Base-by-base conservation (phyloP, 2,329 filamentous ascomycete species). In the Diplodia sapinea region DNA sequence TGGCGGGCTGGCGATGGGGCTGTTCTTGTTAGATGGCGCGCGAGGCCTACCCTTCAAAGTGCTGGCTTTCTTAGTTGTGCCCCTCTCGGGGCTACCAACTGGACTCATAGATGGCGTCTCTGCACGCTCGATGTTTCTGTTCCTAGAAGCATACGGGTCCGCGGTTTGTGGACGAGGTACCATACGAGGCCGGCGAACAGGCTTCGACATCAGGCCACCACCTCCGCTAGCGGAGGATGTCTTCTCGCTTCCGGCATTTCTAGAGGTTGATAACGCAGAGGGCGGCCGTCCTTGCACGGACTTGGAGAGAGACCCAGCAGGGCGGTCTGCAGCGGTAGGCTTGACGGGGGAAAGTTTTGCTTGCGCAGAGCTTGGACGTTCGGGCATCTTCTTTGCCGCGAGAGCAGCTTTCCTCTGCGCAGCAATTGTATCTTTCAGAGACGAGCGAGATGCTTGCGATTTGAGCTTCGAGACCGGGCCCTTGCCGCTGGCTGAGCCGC, bases 341-440 rank as follows among this genome's bases (percentile, higher is more conserved):
- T 82, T 82, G 8, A 77, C 77, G 26, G 83, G 81, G 50, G 84
- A 80, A 70, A 86, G 83, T 52, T 79, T 79, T 36, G 85, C 84
- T 73, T 86, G 85, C 59, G 86, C 85, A 69, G 86, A 87, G 72
- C 80, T 85, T n/a, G 86, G 85, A 20, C 85, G 82, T 57, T 86
- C 82, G 26, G 83, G 82, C 56, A 83, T 75, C 68, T 77, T 76
- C 70, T 80, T 80, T 13, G 79, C 79, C 52, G 79, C 79, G 65
- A 81, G 74, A 59, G 84, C 85, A 68, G 82, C 92, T 80, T 93
- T 94, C 75, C 75, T 73, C 67, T 94, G 91, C 6, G 93, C 93
- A 74, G 93, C 82, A 84, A 97, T 93, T 3, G 92, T 85, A 73
- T 97, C 94, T 70, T 92, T 90, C 31, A 97, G 79, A 12, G 91